Evolutionary conservation across 1,284 basidiomycete species (phyloP).

Genomic region (Ganoderma boninense): DNA sequence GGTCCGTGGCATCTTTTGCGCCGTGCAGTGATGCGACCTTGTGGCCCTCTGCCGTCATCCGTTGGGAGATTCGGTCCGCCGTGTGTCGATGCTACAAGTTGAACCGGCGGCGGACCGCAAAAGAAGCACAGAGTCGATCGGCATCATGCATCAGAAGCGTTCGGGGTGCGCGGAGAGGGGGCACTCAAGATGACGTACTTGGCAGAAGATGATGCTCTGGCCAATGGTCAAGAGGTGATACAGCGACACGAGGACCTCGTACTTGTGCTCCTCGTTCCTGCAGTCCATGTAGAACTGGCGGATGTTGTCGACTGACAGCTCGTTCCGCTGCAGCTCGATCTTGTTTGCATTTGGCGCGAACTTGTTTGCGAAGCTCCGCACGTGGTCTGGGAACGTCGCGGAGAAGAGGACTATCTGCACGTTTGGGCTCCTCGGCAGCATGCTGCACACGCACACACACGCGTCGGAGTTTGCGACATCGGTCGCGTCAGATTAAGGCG

Average conservation of each 20-base stretch:
- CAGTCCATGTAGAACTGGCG: constrained; percentile 99
- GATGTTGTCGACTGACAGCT: constrained; percentile 94
- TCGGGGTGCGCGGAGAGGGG: neutral
- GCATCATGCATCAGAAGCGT: constrained; percentile 3
- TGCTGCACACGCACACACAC: constrained; percentile 48
- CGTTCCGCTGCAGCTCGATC: constrained; percentile 95
- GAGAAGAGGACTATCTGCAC: constrained; percentile 97
- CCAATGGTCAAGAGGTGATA: constrained; percentile 95
- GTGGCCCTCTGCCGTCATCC: constrained; percentile 95
- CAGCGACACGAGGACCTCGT: constrained; percentile 92
- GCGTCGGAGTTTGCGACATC: constrained; percentile 2
- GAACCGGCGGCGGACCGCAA: neutral
- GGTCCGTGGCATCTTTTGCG: constrained; percentile 88
- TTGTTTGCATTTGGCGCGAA: constrained; percentile 97
- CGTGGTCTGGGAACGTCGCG: constrained; percentile 96
- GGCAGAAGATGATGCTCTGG: constrained; percentile 97
- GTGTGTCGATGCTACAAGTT: constrained; percentile 80
- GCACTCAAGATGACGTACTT: constrained; percentile 52
- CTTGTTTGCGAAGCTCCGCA: constrained; percentile 88
- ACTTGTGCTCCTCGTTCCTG: constrained; percentile 90
- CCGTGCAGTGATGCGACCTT: constrained; percentile 97
- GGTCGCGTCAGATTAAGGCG: constrained; percentile 13
- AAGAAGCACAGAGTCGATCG: constrained; percentile 3
- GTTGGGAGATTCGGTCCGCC: constrained; percentile 90
- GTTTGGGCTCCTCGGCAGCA: constrained; percentile 65